Evolutionary conservation across 2,329 filamentous ascomycete genomes (phyloP).

Genomic region (Fusarium pilosicola): DNA sequence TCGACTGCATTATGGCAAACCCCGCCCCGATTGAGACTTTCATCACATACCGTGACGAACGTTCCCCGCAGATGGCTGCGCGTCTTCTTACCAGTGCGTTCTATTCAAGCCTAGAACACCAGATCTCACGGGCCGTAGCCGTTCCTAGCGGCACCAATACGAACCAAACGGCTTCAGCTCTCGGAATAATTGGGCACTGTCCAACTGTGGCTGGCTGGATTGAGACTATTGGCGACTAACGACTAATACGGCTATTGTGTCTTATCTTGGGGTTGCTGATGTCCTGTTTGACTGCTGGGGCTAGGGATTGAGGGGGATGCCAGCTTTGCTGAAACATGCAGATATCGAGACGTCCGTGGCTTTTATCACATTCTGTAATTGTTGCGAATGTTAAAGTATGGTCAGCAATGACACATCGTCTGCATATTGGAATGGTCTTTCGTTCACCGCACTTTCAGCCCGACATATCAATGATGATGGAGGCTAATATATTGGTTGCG

Average conservation of each 20-base stretch:
- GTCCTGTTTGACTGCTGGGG: neutral
- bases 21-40: neutral
- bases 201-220: neutral
- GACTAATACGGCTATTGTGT: neutral
- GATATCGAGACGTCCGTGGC: neutral
- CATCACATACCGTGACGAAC: neutral
- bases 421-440: neutral
- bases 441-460: neutral
- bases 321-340: neutral
- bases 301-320: neutral
- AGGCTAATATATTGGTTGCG: neutral
- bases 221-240: neutral
- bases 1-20: neutral
- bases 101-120: neutral
- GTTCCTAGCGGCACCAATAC: neutral
- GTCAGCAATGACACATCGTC: neutral
- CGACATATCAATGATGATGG: neutral
- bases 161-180: neutral
- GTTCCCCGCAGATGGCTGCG: neutral
- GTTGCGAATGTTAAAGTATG: too few species aligned
- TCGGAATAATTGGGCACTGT: neutral
- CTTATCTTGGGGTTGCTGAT: neutral
- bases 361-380: neutral
- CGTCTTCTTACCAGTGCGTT: neutral
- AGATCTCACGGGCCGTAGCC: constrained; percentile 19